phyloP scores from a whole-genome alignment of 2,329 filamentous ascomycete species.

The Rhexocercosporidium sp. region DNA sequence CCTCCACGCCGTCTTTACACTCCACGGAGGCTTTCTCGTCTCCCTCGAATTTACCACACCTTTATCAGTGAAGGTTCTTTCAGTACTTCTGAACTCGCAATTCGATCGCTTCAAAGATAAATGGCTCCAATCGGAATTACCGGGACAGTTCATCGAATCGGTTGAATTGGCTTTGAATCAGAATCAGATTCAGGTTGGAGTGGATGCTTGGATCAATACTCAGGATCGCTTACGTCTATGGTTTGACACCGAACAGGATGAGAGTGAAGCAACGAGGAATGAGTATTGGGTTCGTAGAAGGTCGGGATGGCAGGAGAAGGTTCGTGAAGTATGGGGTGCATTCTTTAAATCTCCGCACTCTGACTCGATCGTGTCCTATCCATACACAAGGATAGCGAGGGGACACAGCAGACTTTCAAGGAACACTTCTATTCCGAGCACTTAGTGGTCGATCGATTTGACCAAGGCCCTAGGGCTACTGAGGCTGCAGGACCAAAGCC shows the following conservation, averaged over 20 bases:
- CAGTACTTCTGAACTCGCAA: slow-evolving; percentile 3
- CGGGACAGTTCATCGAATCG: background rate
- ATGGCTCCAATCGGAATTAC: background rate
- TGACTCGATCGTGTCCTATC: background rate
- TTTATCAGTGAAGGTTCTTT: slow-evolving; percentile 9
- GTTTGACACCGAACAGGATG: background rate
- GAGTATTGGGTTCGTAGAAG: background rate
- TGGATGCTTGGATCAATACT: background rate
- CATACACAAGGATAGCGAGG: background rate
- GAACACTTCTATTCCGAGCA: background rate
- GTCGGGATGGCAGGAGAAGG: background rate
- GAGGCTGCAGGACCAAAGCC: background rate
- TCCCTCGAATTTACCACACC: slow-evolving; percentile 23
- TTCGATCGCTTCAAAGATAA: background rate
- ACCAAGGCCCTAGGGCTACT: background rate
- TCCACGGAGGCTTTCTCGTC: slow-evolving; percentile 20
- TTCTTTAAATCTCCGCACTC: background rate
- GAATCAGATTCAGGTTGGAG: background rate
- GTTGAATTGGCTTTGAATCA: background rate
- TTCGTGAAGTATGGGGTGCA: background rate
- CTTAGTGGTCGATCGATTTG: background rate
- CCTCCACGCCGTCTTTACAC: slow-evolving; percentile 24
- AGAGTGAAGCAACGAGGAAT: background rate
- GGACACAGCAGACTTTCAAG: background rate
- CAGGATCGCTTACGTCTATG: background rate